A percentile compares a stretch with the other conserved stretches of the same genome.
phyloP scores from a whole-genome alignment of 31 red algal genomes.

The Odonthalia washingtoniensis region DNA sequence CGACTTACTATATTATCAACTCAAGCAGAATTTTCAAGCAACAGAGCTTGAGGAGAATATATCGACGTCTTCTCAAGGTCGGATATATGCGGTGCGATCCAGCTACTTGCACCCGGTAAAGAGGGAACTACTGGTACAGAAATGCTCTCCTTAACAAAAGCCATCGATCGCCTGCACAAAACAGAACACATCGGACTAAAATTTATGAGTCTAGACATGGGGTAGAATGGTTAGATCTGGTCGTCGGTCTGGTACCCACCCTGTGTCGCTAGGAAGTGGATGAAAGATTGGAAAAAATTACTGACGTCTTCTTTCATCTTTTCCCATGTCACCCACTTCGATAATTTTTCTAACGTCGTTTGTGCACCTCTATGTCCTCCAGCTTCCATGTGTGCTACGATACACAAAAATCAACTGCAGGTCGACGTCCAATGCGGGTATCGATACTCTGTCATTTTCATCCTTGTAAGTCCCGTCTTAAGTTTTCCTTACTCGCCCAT shows the following conservation, averaged over 20 bases:
- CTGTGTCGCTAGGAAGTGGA: not conserved
- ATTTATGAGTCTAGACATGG: not conserved
- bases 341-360: not conserved
- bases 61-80: not conserved
- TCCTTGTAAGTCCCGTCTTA: not conserved
- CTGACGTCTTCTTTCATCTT: not conserved
- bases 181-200: constrained; percentile 38
- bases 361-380: not conserved
- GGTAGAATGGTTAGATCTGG: not conserved
- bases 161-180: constrained; percentile 10
- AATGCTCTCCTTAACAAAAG: too few species aligned
- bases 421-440: not conserved
- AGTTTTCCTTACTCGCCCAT: not conserved
- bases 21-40: not conserved
- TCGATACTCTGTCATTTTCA: not conserved
- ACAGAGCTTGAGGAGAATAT: not conserved
- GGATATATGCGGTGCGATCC: not conserved
- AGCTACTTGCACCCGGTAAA: not conserved
- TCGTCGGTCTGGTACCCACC: not conserved
- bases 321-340: not conserved
- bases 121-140: too few species aligned
- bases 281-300: not conserved
- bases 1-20: not conserved
- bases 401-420: not conserved
- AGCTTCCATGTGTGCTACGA: not conserved